phyloP scores from a whole-genome alignment of 2,329 filamentous ascomycete genomes.

The Aspergillus sp. region DNA sequence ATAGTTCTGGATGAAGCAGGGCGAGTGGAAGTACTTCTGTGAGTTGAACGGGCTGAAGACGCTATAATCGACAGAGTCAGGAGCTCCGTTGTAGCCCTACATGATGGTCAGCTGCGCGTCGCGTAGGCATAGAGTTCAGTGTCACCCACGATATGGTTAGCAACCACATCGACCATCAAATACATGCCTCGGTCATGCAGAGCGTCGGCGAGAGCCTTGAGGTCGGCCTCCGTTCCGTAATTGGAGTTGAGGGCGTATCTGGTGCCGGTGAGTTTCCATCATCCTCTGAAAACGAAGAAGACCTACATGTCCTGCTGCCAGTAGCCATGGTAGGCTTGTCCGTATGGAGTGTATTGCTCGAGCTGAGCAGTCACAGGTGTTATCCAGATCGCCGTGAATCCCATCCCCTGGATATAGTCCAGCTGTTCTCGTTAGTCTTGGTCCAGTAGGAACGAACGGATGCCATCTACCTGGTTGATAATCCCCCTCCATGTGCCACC shows the following conservation, averaged over 20 bases:
- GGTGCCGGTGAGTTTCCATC: neutral
- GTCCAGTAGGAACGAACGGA: neutral
- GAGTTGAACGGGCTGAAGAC: conserved; percentile 60
- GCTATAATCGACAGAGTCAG: conserved; percentile 57
- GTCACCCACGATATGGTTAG: conserved; percentile 56
- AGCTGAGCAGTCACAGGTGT: conserved; percentile 50
- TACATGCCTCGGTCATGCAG: conserved; percentile 63
- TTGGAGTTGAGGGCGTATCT: conserved; percentile 59
- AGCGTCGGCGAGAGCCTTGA: conserved; percentile 60
- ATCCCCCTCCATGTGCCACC: conserved; percentile 56
- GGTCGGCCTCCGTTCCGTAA: conserved; percentile 63
- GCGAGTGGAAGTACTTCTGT: conserved; percentile 63
- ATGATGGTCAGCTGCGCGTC: neutral
- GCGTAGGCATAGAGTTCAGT: neutral
- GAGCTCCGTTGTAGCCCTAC: conserved; percentile 52
- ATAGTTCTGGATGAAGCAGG: conserved; percentile 61
- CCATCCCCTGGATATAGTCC: conserved; percentile 55
- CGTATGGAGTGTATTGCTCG: conserved; percentile 39
- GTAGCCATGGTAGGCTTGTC: conserved; percentile 55
- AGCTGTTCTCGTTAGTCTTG: conserved; percentile 34
- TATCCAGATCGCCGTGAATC: conserved; percentile 57
- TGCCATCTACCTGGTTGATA: conserved; percentile 39
- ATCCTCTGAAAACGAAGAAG: neutral
- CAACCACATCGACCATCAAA: conserved; percentile 65
- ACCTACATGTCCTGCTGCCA: conserved; percentile 54